A percentile compares a stretch with the other conserved stretches of the same genome.
phyloP scores from a whole-genome alignment of 2,329 filamentous ascomycete species.

The Botrytis paeoniae region DNA sequence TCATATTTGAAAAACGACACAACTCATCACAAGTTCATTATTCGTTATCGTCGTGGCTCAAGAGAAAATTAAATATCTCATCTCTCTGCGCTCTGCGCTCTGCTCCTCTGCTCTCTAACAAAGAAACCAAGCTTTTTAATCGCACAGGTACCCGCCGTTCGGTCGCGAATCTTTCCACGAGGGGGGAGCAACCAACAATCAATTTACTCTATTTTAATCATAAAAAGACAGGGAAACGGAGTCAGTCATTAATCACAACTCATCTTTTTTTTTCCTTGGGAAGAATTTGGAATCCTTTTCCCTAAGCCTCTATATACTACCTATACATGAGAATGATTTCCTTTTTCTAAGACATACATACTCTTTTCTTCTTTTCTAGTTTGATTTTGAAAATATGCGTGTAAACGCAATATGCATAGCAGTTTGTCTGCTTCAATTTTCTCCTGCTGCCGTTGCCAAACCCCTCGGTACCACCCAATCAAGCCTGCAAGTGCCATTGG shows the following conservation, averaged over 20 bases:
- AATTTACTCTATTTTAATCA: neutral
- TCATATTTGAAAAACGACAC: neutral
- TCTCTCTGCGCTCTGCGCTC: neutral
- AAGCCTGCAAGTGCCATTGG: constrained; percentile 34
- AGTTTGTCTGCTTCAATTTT: constrained; percentile 29
- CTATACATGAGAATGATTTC: constrained; percentile 12
- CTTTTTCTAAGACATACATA: constrained; percentile 3
- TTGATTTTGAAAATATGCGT: constrained; percentile 31
- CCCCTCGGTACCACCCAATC: constrained; percentile 27
- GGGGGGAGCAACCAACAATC: neutral
- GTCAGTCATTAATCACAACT: constrained; percentile 8
- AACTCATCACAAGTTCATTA: neutral
- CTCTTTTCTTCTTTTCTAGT: constrained; percentile 6
- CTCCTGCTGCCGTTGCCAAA: constrained; percentile 23
- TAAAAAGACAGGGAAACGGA: neutral
- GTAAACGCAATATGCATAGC: constrained; percentile 26
- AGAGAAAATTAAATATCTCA: neutral
- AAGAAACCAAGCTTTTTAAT: neutral
- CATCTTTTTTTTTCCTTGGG: neutral
- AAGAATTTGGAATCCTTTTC: neutral
- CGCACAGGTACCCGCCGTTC: neutral
- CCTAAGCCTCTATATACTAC: neutral
- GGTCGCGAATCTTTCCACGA: constrained; percentile 1
- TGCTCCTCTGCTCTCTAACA: neutral
- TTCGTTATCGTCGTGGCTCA: neutral